These are phyloP conservation scores for Candida tetrigidarum DNA, from an alignment of 1,139 yeast genomes.

Conservation along the genomic window DNA sequence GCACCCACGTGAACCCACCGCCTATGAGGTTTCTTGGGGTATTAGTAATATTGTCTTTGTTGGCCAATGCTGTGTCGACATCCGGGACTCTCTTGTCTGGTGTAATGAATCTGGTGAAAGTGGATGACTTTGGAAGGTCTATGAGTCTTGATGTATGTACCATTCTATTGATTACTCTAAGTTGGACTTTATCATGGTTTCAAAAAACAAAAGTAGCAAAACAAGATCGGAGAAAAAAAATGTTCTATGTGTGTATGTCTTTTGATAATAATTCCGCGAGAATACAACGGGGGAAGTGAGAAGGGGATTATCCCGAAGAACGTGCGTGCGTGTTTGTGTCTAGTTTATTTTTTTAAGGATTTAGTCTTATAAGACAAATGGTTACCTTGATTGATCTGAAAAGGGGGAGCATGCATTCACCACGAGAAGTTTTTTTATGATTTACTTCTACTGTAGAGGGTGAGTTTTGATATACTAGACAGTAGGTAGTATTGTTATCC, in stretches of 20 bases:
- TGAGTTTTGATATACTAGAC: no score
- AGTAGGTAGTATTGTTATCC: no score
- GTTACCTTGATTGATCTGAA: no score
- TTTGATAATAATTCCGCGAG: background rate
- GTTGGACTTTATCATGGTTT: slow-evolving; percentile 1
- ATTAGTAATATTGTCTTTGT: slow-evolving; percentile 37
- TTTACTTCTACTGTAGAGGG: no score
- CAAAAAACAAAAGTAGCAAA: background rate
- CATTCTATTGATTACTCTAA: slow-evolving; percentile 13
- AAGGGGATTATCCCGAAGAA: no score
- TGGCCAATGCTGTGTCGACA: slow-evolving; percentile 49
- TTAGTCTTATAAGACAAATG: no score
- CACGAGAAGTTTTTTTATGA: no score
- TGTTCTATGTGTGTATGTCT: no score
- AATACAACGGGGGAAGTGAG: no score
- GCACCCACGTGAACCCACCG: slow-evolving; percentile 74
- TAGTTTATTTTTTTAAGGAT: no score
- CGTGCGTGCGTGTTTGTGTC: no score
- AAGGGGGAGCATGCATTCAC: no score
- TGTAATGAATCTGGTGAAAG: slow-evolving; percentile 53
- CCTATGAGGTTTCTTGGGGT: slow-evolving; percentile 62
- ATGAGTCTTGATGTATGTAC: slow-evolving; percentile 20
- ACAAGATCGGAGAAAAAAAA: background rate
- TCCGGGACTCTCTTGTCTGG: slow-evolving; percentile 68
- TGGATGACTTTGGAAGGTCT: slow-evolving; percentile 44